Base-by-base conservation (phyloP, 768 basidiomycete genomes). In the Leccinum sublutescens region DNA sequence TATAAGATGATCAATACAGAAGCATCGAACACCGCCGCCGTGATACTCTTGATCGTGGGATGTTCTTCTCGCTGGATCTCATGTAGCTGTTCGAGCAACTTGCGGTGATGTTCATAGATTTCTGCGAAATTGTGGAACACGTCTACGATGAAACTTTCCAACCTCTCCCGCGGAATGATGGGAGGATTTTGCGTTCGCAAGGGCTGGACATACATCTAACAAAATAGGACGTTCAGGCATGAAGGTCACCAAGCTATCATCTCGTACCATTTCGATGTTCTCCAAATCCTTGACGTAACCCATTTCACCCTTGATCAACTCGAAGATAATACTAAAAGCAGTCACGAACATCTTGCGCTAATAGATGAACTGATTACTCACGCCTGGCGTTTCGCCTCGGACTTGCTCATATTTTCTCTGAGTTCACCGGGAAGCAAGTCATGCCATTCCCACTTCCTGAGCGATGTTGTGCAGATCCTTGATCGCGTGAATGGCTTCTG, bases 281-380 rank as follows among this genome's bases (percentile, higher is more conserved):
- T 94, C 91, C 59, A 97, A 74, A 78, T 97, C 94, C 65, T 87
- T 91, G 27, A 96, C 94, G 68, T 95, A 97, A 29, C 86, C 85
- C 93, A 96, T 96, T 73, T 97, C 94, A 62, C 91, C 91, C 73
- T 96, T 92, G 73, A 97, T 96, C 61, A 96, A 73, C 77, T 97
- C 94, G 68, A 95, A 97, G 53, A 96, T 94, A 66, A 94, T 86
- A 48, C 93, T 94, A 63, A 36, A 48, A 59, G 19, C 0, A 58
- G 29, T 54, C 33, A 36, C 54, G 57, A 33, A 12, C 17, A 5
- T 10, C 11, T 15, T 17, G 49, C 43, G 57, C 52, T 43, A 40
- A 57, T n/a, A 31, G 25, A 59, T 10, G 15, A 21, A 17, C 3
- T 38, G 74, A 40, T n/a, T 40, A 40, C 91, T 74, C 71, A 95